Percentiles rank a stretch among this genome's conserved stretches.
These are phyloP conservation scores for Hibiscus syriacus DNA, from an alignment of 345 rosid genomes.

Conservation along the genomic window DNA sequence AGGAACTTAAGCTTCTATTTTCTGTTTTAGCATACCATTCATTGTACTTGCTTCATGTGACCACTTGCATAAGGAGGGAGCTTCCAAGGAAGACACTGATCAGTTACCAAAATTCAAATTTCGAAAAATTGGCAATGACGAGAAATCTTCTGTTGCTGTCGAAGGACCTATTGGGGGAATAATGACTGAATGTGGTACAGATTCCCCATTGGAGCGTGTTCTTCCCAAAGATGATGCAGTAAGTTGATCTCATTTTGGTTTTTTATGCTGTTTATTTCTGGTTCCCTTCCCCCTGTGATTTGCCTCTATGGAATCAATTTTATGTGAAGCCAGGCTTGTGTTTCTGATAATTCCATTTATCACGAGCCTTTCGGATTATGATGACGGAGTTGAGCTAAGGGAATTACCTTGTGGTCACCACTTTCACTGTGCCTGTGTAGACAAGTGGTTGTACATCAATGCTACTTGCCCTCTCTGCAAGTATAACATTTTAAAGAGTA, in stretches of 20 bases:
- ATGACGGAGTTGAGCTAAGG: slow-evolving; percentile 81
- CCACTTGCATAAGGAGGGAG: slow-evolving; percentile 65
- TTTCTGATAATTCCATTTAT: not conserved
- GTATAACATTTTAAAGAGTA: slow-evolving; percentile 81
- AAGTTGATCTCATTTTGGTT: slow-evolving; percentile 17
- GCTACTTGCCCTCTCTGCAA: slow-evolving; percentile 99
- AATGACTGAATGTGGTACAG: slow-evolving; percentile 82
- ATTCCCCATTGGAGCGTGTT: slow-evolving; percentile 51
- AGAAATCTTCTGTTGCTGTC: slow-evolving; percentile 36
- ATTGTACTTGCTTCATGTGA: not conserved
- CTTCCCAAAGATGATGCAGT: slow-evolving; percentile 83
- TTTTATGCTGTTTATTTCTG: not conserved
- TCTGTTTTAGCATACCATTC: not conserved
- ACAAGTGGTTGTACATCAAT: slow-evolving; percentile 83
- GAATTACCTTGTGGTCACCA: slow-evolving; percentile 96
- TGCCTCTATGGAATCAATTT: not conserved
- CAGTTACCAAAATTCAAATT: slow-evolving; percentile 71
- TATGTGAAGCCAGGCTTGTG: not conserved
- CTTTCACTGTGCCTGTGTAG: slow-evolving; percentile 86
- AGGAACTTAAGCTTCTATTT: not conserved
- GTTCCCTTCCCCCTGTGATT: not conserved
- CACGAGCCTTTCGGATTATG: slow-evolving; percentile 81
- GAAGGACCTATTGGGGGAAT: slow-evolving; percentile 58
- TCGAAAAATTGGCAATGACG: slow-evolving; percentile 32
- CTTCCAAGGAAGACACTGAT: slow-evolving; percentile 83